Evolutionary conservation across 1,284 basidiomycete species (phyloP), one percentile per base, ranked within the genome.

Genomic region (Papiliotrema flavescens): DNA sequence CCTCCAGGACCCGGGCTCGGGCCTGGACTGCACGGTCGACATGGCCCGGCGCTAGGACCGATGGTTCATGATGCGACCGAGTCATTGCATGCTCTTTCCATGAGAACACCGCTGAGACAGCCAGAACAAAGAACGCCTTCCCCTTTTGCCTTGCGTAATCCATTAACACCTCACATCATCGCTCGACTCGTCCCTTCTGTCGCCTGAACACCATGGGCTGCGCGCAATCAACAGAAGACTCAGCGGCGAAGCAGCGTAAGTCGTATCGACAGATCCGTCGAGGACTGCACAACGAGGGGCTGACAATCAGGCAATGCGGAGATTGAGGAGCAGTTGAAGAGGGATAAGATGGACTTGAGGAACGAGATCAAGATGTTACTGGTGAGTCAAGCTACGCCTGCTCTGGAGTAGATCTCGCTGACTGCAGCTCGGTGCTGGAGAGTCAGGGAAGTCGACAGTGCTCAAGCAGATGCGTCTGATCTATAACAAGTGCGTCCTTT

Each of bases 391-490:
- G 19, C 5, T 32, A 32, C 11, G 28, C 20, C 8, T 23, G n/a
- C 6, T 45, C 43, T 7, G 5, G 5, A 17, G 17, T 7, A n/a
- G 20, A 5, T 7, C 17, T 45, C 7, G 15, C 43, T 45, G 8
- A 45, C 23, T 6, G 23, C 43, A 45, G 20, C 43, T 45, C 7
- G 51, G 45, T 65, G 91, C 92, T 55, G 90, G 92, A 78, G 91
- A 95, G 81, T 93, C 90, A 54, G 92, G 74, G 37, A 76, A 92
- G 84, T 93, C 90, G 22, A 95, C 92, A 2, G 88, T 96, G 23
- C 81, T 96, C 59, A 95, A 96, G 79, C 92, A 95, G 78, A 95
- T 95, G 92, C 91, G 94, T 73, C 85, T 95, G 74, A 95, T 96
- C 57, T 89, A 95, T 74, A 88, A 75, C 66, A 75, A 73, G 74